Evolutionary conservation across 2,329 filamentous ascomycete species (phyloP), one percentile per base, ranked within the genome.

Genomic region (Talaromyces sp.): DNA sequence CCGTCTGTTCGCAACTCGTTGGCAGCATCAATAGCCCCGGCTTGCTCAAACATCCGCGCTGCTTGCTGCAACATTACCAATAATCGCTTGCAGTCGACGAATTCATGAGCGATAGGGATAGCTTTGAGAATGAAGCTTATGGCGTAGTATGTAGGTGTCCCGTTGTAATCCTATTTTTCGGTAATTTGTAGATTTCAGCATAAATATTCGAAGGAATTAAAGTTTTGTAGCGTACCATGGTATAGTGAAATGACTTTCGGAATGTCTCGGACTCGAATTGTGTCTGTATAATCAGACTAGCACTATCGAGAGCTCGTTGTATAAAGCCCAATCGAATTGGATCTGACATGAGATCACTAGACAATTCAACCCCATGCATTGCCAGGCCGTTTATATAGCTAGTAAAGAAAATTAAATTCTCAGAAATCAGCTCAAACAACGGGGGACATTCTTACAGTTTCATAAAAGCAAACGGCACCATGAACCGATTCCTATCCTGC

Each of bases 111-210:
- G 19, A 58, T 24, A 4, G 54, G 54, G 3, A 58, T 9, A 19
- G 54, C 54, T 58, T 58, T 58, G 19, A 58, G 54, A 27, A 58
- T 58, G n/a, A 58, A 58, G 35, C 54, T 41, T 58, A 58, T 43
- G 19, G 54, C 54, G 37, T 58, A 58, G 54, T 58, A 58, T 10
- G 54, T 58, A 27, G 35, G 54, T 33, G 54, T 41, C 7, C 54
- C 54, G 7, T 58, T 58, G 54, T 58, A 58, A 24, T 58, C 54
- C 54, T 58, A 35, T 14, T 41, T 41, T 41, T 41, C 16, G 8
- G 16, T 7, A 41, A 41, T 41, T 41, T 16, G 14, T 16, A 3
- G 1, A 19, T 41, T 58, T 14, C 8, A 58, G 37, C 2, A 58
- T 16, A 58, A 27, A 27, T 3, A 1, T 27, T 27, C 27, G 27